Evolutionary conservation across 176 grass and related monocot genomes (phyloP), one percentile per base, ranked within the genome.

Genomic region (Puya raimondii): DNA sequence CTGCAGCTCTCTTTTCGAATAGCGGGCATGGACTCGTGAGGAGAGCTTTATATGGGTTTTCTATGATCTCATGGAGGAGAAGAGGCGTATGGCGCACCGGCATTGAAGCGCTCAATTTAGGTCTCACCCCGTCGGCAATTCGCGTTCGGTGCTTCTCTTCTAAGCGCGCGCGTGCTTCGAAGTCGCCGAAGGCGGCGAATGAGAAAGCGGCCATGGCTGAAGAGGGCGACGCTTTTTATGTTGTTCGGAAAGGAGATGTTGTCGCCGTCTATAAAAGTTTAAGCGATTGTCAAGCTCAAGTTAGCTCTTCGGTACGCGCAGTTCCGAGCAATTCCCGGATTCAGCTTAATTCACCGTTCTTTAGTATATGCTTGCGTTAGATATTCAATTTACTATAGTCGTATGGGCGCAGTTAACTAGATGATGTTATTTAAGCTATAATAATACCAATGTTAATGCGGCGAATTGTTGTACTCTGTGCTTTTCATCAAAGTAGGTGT

Each of bases 201-300:
- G 59, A 42, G 54, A 74, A 73, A 4, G 50, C 78, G 3, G 20
- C 65, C 14, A 76, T 65, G 2, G 59, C 48, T 13, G 64, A 80
- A 70, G 71, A 76, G 61, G 71, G 42, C 7, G 59, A 85, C 17
- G 65, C 77, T 0, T 85, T 80, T 48, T 85, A 80, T 76, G 77
- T 76, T 22, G 82, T 85, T 22, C 59, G 76, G 50, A 85, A 80
- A 76, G 76, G 82, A 17, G 48, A 73, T 49, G 17, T 66, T 48
- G 26, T 85, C 63, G 76, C 71, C 50, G 15, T 80, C 42, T 85
- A 75, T 21, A 66, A 63, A 17, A 85, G 17, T 63, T 69, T 84
- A 21, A 67, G 33, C 16, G 81, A 79, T 25, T 84, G 76, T 49
- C 76, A 80, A 70, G 70, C 64, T 64, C 82, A 85, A 85, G 71